Evolutionary conservation across 371 early-diverging fungal genomes (phyloP), one percentile per base, ranked within the genome.

Genomic region (Funneliformis caledonium): DNA sequence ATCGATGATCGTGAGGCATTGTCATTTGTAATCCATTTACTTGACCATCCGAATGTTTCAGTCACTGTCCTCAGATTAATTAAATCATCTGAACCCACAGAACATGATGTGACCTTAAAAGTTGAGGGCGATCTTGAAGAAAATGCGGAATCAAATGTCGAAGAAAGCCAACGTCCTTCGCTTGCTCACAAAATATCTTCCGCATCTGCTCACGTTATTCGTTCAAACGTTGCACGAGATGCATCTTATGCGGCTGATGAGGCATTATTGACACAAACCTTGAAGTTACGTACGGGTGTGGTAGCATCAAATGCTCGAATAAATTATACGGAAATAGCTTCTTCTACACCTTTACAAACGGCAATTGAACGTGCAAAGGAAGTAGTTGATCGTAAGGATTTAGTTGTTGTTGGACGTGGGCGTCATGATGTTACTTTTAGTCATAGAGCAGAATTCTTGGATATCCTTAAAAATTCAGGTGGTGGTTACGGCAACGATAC

Each of bases 1-100:
- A 75, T 78, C 0, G 93, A 93, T 80, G 93, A 93, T 84, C 84
- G 91, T 62, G 87, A 87, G 64, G 91, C 92, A 0, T 60, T 87
- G 5, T 43, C 64, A 0, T 82, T 88, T 50, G 84, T 82, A 8
- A 43, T 83, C 6, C 80, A 82, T 16, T 80, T 89, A 73, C 82
- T 87, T 62, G 81, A 82, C 33, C 70, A 83, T 69, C 69, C 88
- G 19, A 52, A 84, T 6, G 83, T 86, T 8, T 78, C 70, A 22
- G 72, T 82, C 8, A 52, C 81, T 43, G 82, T 87, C 33, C 62
- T 84, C 80, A 84, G 87, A 65, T 83, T 83, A 43, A 82, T 80
- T 64, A 81, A 80, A 68, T 72, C 81, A 6, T 48, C 47, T 11
- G 69, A 52, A 48, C 81, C 81, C 2, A 84, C 81, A 0, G 64